Evolutionary conservation across 2,329 filamentous ascomycete species (phyloP).

Genomic region (Alternaria panax): DNA sequence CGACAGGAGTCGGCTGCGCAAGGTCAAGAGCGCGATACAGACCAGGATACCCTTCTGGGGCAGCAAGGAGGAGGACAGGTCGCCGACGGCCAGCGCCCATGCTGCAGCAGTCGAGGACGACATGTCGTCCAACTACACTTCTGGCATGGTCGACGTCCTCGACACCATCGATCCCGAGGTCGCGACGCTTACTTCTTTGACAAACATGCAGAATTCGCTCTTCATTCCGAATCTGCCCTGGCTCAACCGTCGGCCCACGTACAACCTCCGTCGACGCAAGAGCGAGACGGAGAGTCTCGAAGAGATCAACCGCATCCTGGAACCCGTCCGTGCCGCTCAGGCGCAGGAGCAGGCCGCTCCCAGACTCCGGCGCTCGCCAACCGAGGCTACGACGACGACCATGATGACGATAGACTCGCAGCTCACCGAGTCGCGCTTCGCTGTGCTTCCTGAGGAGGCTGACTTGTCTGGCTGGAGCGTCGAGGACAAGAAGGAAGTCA

Average conservation of each 20-base stretch:
- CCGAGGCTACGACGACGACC: constrained; percentile 44
- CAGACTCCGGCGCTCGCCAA: constrained; percentile 35
- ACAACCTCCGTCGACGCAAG: constrained; percentile 68
- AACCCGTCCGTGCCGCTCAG: constrained; percentile 28
- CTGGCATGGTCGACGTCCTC: constrained; percentile 70
- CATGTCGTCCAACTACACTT: constrained; percentile 60
- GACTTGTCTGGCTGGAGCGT: constrained; percentile 76
- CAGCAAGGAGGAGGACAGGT: constrained; percentile 23
- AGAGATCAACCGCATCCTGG: constrained; percentile 39
- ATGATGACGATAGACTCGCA: constrained; percentile 70
- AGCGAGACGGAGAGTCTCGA: constrained; percentile 45
- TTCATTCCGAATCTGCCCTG: constrained; percentile 85
- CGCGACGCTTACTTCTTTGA: constrained; percentile 80
- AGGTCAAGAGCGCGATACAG: constrained; percentile 40
- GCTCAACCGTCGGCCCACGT: constrained; percentile 80
- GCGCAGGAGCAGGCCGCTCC: constrained; percentile 29
- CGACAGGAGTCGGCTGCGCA: constrained; percentile 34
- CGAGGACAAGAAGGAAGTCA: constrained; percentile 76
- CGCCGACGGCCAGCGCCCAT: not conserved
- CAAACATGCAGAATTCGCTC: constrained; percentile 88
- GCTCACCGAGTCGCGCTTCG: constrained; percentile 75
- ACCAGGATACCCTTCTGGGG: constrained; percentile 39
- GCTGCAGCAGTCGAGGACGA: constrained; percentile 7
- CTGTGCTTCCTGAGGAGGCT: constrained; percentile 77
- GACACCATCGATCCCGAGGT: constrained; percentile 83